Base-by-base conservation (phyloP, 257 asterid species). In the Solanum peruvianum region DNA sequence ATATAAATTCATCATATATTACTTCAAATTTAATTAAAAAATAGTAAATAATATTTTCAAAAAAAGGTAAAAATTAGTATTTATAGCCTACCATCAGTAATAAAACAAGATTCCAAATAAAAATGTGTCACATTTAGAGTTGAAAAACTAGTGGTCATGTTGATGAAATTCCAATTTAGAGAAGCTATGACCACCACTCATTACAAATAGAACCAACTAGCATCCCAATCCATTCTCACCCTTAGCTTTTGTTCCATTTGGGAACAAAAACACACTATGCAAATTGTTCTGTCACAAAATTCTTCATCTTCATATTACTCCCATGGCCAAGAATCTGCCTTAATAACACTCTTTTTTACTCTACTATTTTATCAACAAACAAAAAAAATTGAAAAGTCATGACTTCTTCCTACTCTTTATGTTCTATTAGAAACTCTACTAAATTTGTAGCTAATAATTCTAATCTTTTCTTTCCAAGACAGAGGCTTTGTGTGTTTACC, bases 381-480 rank as follows among this genome's bases (percentile, higher is more conserved):
- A 33, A 67, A 67, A 52, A 15, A 27, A 66, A 56, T 0, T 6
- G 6, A 12, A 5, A 85, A 92, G 90, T 84, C 94, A 93, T 96
- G 98, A 86, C 91, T 88, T 85, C 92, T 87, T 93, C 95, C 47
- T 92, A 92, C 90, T 89, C 90, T 87, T 82, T 96, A 72, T 93
- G 95, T 86, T 90, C 93, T 33, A 77, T 91, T 3, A 90, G 94
- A 89, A 93, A 87, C 92, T 88, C 88, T 82, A 87, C 92, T 86
- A 83, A 88, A 44, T 90, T 41, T 70, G 85, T 90, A 25, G 81
- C 88, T 85, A 91, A 87, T 8, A 90, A 87, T 69, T 87, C 91
- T 69, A 90, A 87, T 77, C 25, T 88, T 33, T 86, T 89, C 89
- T 88, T 90, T 86, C 94, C 93, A 15, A 93, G 86, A 31, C 71